Evolutionary conservation across 228 moss, liverwort and hornwort genomes (phyloP).

Genomic region (Sphagnum fallax): DNA sequence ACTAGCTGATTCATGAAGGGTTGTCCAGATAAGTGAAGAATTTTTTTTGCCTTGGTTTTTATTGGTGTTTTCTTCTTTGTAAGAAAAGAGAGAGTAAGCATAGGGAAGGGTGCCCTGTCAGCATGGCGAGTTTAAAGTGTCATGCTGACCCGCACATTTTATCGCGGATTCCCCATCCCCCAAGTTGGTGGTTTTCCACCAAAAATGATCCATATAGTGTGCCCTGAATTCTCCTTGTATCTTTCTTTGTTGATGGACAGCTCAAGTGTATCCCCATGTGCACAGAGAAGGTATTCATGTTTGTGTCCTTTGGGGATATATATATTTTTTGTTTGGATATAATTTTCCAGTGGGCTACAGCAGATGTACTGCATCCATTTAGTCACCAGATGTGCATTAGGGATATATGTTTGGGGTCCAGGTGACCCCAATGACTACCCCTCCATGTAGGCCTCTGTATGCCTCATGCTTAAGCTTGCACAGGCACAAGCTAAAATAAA

Average conservation of each 20-base stretch:
- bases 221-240: not conserved
- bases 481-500: no score
- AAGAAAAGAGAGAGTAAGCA: constrained; percentile 27
- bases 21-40: no score
- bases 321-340: no score
- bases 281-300: not conserved
- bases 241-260: no score
- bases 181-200: constrained; percentile 55
- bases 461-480: no score
- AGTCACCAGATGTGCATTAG: no score
- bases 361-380: no score
- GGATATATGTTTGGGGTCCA: no score
- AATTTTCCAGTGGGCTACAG: no score
- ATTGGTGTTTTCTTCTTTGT: constrained; percentile 23
- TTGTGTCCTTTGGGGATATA: not conserved
- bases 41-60: constrained; percentile 10
- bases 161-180: constrained; percentile 46
- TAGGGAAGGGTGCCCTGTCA: constrained; percentile 52
- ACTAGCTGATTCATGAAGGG: no score
- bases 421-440: no score
- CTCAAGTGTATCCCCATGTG: not conserved
- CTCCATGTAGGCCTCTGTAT: no score
- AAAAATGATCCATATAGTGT: constrained; percentile 26
- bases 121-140: constrained; percentile 88
- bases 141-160: constrained; percentile 93